These are phyloP conservation scores for Penicillium sp. DNA, from an alignment of 2,329 filamentous ascomycete genomes.

Conservation along the genomic window DNA sequence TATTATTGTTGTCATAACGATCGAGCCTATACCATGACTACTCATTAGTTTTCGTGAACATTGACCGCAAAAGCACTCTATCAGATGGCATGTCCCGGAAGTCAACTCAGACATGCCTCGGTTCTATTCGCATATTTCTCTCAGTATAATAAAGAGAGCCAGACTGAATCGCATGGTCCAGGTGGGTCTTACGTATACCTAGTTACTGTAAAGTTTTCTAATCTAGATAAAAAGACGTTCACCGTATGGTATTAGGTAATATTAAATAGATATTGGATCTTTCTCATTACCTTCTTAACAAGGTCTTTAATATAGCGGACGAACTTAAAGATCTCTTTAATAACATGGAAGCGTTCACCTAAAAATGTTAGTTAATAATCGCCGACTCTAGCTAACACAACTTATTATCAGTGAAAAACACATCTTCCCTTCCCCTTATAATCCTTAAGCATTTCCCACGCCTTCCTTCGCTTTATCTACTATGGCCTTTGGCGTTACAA, in stretches of 20 bases:
- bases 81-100: too few relatives aligned
- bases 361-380: conserved; percentile 31
- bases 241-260: conserved; percentile 70
- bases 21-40: too few relatives aligned
- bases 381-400: conserved; percentile 1
- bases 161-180: conserved; percentile 54
- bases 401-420: conserved; percentile 34
- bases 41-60: too few relatives aligned
- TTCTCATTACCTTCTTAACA: conserved; percentile 56
- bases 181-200: conserved; percentile 41
- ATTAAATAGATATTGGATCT: conserved; percentile 75
- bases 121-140: conserved; percentile 64
- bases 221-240: conserved; percentile 57
- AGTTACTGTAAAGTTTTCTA: not conserved
- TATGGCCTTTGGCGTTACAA: conserved; percentile 54
- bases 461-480: conserved; percentile 68
- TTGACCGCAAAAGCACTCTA: too few relatives aligned
- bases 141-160: conserved; percentile 60
- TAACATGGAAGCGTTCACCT: conserved; percentile 38
- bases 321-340: conserved; percentile 35
- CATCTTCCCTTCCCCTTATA: conserved; percentile 43
- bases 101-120: conserved; percentile 67
- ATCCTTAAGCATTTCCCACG: conserved; percentile 70
- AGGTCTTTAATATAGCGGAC: conserved; percentile 49
- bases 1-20: too few relatives aligned